Evolutionary conservation across 495 filamentous ascomycete genomes (phyloP).

Genomic region (Aspergillus kassunensis): DNA sequence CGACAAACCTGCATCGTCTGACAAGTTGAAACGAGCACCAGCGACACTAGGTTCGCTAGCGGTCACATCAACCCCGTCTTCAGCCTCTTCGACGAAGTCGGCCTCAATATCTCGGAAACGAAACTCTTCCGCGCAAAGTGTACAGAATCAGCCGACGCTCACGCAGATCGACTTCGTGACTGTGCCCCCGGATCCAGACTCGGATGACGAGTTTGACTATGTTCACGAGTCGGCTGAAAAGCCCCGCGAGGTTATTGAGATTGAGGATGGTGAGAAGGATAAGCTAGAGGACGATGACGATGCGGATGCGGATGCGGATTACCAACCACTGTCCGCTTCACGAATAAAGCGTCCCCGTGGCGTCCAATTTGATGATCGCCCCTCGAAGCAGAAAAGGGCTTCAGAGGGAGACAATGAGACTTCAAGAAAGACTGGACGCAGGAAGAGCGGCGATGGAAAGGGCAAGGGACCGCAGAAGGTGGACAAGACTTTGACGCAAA

Average conservation of each 20-base stretch:
- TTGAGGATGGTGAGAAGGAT: conserved; percentile 26
- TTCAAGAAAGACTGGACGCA: conserved; percentile 12
- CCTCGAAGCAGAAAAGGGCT: conserved; percentile 15
- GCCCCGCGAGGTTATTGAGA: conserved; percentile 20
- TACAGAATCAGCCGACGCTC: conserved; percentile 34
- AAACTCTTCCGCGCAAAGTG: conserved; percentile 16
- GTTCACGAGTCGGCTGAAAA: conserved; percentile 11
- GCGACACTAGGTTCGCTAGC: conserved; percentile 8
- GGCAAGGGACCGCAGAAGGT: conserved; percentile 24
- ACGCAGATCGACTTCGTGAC: conserved; percentile 45
- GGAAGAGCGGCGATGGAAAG: conserved; percentile 23
- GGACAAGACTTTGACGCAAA: conserved; percentile 45
- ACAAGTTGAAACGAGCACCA: conserved; percentile 18
- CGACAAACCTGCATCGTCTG: conserved; percentile 20
- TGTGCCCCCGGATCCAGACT: conserved; percentile 13
- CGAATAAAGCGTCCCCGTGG: conserved; percentile 13
- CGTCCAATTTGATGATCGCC: conserved; percentile 18
- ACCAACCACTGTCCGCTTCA: conserved; percentile 15
- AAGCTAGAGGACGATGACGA: conserved; percentile 21
- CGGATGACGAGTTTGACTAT: conserved; percentile 35
- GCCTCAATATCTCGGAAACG: conserved; percentile 23
- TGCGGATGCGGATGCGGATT: conserved; percentile 28
- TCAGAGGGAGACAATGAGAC: background rate
- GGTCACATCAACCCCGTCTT: conserved; percentile 17
- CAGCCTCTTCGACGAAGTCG: conserved; percentile 9